phyloP scores from a whole-genome alignment of 176 grass and related monocot genomes.

The Panicum miliaceum region DNA sequence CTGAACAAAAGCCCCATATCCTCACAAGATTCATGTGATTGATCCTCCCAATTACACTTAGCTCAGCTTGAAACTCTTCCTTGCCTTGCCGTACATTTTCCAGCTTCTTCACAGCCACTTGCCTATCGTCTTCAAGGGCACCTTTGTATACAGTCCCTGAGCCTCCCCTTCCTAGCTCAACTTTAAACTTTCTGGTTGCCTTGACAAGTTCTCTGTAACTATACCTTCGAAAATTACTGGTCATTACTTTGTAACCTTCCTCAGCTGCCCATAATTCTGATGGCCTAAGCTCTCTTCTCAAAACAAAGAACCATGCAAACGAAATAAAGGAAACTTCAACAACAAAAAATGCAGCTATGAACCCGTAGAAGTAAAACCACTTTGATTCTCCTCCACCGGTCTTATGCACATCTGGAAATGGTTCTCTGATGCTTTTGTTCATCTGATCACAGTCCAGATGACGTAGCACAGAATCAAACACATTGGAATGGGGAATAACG shows the following conservation, averaged over 20 bases:
- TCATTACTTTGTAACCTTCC: conserved; percentile 46
- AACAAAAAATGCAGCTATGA: conserved; percentile 52
- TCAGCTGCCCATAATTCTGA: conserved; percentile 32
- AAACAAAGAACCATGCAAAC: conserved; percentile 49
- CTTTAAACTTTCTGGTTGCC: conserved; percentile 8
- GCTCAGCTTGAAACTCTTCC: conserved; percentile 40
- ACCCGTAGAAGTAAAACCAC: conserved; percentile 55
- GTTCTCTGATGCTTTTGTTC: conserved; percentile 11
- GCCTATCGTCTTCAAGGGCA: not conserved
- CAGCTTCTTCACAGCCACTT: conserved; percentile 27
- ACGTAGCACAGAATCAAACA: conserved; percentile 10
- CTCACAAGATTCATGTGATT: conserved; percentile 53
- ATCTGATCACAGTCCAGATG: conserved; percentile 34
- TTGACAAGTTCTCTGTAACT: conserved; percentile 29
- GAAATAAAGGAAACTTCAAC: conserved; percentile 53
- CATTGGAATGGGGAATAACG: conserved; percentile 4
- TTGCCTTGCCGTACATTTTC: conserved; percentile 23
- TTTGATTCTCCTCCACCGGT: conserved; percentile 31
- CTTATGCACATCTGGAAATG: conserved; percentile 28
- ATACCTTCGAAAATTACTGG: conserved; percentile 55
- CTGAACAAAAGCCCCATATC: conserved; percentile 55
- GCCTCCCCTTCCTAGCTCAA: conserved; percentile 26
- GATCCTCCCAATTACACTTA: conserved; percentile 42
- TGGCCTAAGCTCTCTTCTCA: conserved; percentile 29
- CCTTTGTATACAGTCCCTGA: conserved; percentile 30